Percentiles rank a stretch among this genome's conserved stretches.
phyloP scores from a whole-genome alignment of 2,329 filamentous ascomycete species.

The Nothophoma quercina region DNA sequence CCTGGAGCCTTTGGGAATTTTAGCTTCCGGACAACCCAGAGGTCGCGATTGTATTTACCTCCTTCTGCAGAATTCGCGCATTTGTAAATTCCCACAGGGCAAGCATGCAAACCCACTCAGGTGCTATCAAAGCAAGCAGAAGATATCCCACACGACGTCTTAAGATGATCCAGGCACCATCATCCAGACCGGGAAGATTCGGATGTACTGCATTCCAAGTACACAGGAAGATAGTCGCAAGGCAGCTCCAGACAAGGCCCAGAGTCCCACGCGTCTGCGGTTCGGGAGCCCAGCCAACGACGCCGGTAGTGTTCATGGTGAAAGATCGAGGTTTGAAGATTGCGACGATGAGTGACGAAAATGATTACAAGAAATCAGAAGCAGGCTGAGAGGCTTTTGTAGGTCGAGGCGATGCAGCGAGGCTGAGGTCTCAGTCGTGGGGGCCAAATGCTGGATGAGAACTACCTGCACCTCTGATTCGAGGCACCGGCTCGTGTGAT shows the following conservation, averaged over 20 bases:
- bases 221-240: constrained; percentile 43
- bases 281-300: constrained; percentile 23
- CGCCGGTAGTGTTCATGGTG: background rate
- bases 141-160: background rate
- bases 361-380: background rate
- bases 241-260: constrained; percentile 44
- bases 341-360: background rate
- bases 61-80: background rate
- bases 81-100: background rate
- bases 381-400: background rate
- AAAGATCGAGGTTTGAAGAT: background rate
- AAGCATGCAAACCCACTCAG: background rate
- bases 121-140: background rate
- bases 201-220: constrained; percentile 42
- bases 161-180: background rate
- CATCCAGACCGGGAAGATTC: constrained; percentile 31
- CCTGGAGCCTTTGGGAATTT: background rate
- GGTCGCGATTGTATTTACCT: background rate
- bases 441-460: background rate
- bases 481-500: background rate
- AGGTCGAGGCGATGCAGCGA: background rate
- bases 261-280: constrained; percentile 38
- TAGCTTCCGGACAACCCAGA: background rate
- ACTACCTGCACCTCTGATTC: background rate
- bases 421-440: background rate